Evolutionary conservation across 2,329 filamentous ascomycete genomes (phyloP).

Genomic region (Fusarium annulatum): DNA sequence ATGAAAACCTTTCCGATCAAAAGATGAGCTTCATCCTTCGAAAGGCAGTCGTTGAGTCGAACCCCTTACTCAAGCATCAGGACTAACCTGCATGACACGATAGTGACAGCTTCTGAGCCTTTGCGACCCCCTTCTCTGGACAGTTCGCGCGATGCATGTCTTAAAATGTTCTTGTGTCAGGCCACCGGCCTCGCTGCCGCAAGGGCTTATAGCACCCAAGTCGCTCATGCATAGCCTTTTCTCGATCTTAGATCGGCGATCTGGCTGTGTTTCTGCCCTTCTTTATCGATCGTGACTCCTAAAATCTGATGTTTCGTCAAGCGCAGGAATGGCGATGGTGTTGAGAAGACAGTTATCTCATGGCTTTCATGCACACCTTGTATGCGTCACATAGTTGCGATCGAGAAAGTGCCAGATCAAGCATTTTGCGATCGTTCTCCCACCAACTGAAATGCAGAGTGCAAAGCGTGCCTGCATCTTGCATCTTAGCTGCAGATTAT

Average conservation of each 20-base stretch:
- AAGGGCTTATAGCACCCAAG: slow-evolving; percentile 13
- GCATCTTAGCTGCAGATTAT: slow-evolving; percentile 15
- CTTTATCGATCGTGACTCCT: slow-evolving; percentile 20
- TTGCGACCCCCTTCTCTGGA: slow-evolving; percentile 19
- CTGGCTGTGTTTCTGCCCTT: slow-evolving; percentile 1
- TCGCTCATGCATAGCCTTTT: slow-evolving; percentile 13
- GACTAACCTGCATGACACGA: neutral
- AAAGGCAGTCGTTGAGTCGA: neutral
- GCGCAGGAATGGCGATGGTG: slow-evolving; percentile 29
- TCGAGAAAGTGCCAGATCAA: slow-evolving; percentile 1
- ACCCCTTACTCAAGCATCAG: slow-evolving; percentile 24
- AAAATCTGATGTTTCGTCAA: slow-evolving; percentile 2
- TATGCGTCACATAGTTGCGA: slow-evolving; percentile 15
- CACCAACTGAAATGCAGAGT: slow-evolving; percentile 6
- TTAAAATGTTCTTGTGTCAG: slow-evolving; percentile 19
- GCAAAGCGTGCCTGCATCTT: slow-evolving; percentile 9
- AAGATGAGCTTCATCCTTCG: neutral
- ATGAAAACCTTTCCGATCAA: neutral
- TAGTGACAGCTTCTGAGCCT: slow-evolving; percentile 3
- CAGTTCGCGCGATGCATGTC: slow-evolving; percentile 24
- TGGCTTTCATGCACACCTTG: slow-evolving; percentile 5
- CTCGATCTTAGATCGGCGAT: slow-evolving; percentile 20
- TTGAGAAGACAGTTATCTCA: slow-evolving; percentile 3
- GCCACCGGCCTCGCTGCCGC: slow-evolving; percentile 3
- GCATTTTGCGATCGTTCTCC: neutral